Evolutionary conservation across 2,329 filamentous ascomycete genomes (phyloP), one percentile per base, ranked within the genome.

Genomic region (Ambrosiella xylebori): DNA sequence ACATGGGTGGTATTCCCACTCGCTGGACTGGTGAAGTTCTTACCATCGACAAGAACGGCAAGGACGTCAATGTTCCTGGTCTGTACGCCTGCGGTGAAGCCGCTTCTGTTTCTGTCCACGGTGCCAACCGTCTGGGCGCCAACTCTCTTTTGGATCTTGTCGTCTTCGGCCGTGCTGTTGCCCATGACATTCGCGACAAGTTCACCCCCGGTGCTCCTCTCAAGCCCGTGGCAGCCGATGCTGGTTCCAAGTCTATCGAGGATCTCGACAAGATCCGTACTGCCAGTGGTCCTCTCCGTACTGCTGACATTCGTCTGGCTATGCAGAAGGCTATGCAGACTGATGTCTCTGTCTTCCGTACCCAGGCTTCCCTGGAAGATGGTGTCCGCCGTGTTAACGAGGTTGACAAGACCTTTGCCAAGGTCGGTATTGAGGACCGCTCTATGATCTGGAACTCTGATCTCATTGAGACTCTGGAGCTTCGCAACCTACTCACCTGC

Each of bases 371-470:
- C 64, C 80, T 97, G 71, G 88, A 96, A 65, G 87, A 96, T 73
- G 91, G 91, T 80, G 90, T 95, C 62, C 76, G 78, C 72, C 90
- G 84, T 77, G 93, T 97, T 71, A 82, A 74, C 63, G 82, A 88
- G 65, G 88, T 97, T 65, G 91, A 97, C 70, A 72, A 79, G 65
- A 79, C 76, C 66, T 97, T 86, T 74, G 73, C 77, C 65, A 78
- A 96, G 68, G 85, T 97, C 65, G 88, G 88, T 68, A 96, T 88
- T 75, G 95, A 95, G 81, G 91, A 97, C 73, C 86, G 93, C 72
- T 94, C 88, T 79, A 96, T 97, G 91, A 97, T 97, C 77, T 97
- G 91, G 91, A 97, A 97, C 82, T 89, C 87, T 27, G 91, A 97
- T 68, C 81, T 97, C 44, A 88, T 95, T 62, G 91, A 97, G 79